These are phyloP conservation scores for Neofusicoccum laricinum DNA, from an alignment of 2,329 filamentous ascomycete species.

Conservation along the genomic window DNA sequence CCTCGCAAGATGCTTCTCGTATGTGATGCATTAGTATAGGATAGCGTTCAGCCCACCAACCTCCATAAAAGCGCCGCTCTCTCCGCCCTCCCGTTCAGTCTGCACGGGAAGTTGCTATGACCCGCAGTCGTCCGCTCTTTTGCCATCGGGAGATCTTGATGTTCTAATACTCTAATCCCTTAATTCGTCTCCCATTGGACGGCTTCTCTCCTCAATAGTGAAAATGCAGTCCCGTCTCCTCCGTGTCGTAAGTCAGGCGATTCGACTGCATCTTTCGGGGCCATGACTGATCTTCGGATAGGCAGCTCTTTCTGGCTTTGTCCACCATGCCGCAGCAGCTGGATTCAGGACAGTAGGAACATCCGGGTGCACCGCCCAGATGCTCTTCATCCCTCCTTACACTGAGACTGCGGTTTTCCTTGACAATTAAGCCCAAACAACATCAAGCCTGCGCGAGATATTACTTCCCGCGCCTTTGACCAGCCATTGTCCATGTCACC, in stretches of 20 bases:
- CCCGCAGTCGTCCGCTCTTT: neutral
- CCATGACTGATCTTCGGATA: neutral
- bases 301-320: neutral
- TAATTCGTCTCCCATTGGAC: neutral
- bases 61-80: neutral
- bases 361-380: constrained; percentile 19
- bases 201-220: neutral
- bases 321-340: constrained; percentile 8
- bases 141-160: neutral
- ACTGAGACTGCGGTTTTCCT: constrained; percentile 20
- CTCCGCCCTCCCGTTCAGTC: neutral
- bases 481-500: too few relatives aligned
- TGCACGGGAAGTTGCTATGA: neutral
- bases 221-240: constrained; percentile 6
- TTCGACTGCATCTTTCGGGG: neutral
- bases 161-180: too few relatives aligned
- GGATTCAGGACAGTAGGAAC: constrained; percentile 20
- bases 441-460: too few relatives aligned
- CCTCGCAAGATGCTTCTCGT: neutral
- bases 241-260: neutral
- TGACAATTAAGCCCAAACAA: constrained; percentile 17
- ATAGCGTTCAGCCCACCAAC: neutral
- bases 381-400: constrained; percentile 19
- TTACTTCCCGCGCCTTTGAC: too few relatives aligned
- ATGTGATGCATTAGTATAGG: neutral